These are phyloP conservation scores for Curvularia eragrostidis DNA, from an alignment of 2,329 filamentous ascomycete genomes.

Conservation along the genomic window DNA sequence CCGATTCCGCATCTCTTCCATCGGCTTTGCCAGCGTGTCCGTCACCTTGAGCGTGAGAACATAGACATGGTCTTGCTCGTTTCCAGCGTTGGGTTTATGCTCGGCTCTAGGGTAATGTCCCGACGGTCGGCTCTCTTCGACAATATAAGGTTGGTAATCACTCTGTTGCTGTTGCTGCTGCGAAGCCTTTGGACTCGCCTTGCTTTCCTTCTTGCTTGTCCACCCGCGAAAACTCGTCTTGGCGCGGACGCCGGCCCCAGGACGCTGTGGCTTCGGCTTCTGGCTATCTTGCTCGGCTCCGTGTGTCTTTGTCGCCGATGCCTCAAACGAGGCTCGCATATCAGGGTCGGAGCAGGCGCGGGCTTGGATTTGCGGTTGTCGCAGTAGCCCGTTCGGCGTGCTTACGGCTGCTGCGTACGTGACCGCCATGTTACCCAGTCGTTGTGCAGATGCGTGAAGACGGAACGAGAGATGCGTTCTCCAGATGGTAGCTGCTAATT, in stretches of 20 bases:
- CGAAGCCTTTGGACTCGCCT: constrained; percentile 2
- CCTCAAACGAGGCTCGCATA: constrained; percentile 19
- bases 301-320: neutral
- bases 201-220: constrained; percentile 18
- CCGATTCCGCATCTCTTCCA: constrained; percentile 49
- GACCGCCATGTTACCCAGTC: constrained; percentile 17
- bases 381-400: constrained; percentile 24
- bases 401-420: constrained; percentile 33
- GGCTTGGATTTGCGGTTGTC: constrained; percentile 23
- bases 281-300: neutral
- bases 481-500: neutral
- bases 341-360: constrained; percentile 20
- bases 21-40: constrained; percentile 46
- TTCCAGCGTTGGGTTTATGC: constrained; percentile 43
- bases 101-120: constrained; percentile 19
- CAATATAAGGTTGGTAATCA: constrained; percentile 12
- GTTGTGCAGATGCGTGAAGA: neutral
- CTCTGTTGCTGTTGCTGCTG: neutral
- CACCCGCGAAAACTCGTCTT: constrained; percentile 27
- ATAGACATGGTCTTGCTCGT: constrained; percentile 49
- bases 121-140: constrained; percentile 13
- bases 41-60: constrained; percentile 54
- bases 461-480: neutral
- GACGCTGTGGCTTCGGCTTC: constrained; percentile 18
- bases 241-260: constrained; percentile 18